Evolutionary conservation across 2,329 filamentous ascomycete species (phyloP), one percentile per base, ranked within the genome.

Genomic region (Tolypocladium ovalisporum): DNA sequence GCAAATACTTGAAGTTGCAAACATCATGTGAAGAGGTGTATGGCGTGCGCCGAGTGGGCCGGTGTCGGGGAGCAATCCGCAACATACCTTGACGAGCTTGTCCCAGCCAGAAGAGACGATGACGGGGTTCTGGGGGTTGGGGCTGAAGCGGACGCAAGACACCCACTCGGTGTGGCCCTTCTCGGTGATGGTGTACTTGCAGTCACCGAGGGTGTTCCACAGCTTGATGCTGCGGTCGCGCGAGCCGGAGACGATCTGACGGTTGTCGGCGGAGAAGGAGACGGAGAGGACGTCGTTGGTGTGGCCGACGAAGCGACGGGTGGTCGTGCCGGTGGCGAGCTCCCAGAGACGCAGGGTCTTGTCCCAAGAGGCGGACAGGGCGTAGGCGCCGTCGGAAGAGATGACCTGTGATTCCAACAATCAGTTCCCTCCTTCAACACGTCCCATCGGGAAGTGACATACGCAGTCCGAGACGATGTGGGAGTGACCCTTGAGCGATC

Each of bases 401-500:
- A 99, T 99, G 69, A 99, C 90, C 90, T 95, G 73, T 54, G 54
- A 57, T 54, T 59, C 62, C 63, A 54, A 57, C 54, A 56, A 56
- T 69, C 63, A 69, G 65, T 60, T 60, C 60, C 36, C 35, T 62
- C 58, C 60, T 60, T 52, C 42, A 32, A 22, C 2, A 51, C 27
- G 24, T 51, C 47, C n/a, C 29, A 51, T 34, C 47, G 22, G 47
- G 52, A 39, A 61, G 59, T 64, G 73, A 89, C 90, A 71, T 94
- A 96, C 94, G 82, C 94, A 97, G 88, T 99, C 94, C 78, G 94
- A 97, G 76, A 99, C 92, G 78, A 99, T 99, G 88, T 99, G 94
- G 66, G 92, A 97, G 86, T 99, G 94, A 74, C 94, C 94, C 82
- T 95, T 88, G 69, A 99, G 91, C 75, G 90, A 95, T 81, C 94